phyloP scores from a whole-genome alignment of 2,329 filamentous ascomycete species.

The Xylogone sp. region DNA sequence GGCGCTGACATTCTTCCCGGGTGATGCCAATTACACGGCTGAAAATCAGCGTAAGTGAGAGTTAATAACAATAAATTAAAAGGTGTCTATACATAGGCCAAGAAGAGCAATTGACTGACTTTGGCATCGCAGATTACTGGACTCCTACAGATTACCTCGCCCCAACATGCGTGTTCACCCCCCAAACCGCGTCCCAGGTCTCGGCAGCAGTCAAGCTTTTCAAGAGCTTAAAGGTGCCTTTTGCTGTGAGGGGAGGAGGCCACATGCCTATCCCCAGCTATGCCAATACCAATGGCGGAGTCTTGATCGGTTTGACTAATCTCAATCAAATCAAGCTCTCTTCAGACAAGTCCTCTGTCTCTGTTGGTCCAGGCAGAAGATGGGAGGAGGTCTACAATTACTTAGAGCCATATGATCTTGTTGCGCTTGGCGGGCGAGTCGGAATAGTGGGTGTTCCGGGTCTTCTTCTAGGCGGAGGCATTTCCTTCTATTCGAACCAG shows the following conservation, averaged over 20 bases:
- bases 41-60: conserved; percentile 8
- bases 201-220: conserved; percentile 7
- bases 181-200: conserved; percentile 5
- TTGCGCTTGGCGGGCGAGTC: conserved; percentile 11
- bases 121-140: conserved; percentile 9
- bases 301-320: conserved; percentile 10
- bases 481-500: conserved; percentile 13
- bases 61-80: not conserved
- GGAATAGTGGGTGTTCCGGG: conserved; percentile 12
- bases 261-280: conserved; percentile 10
- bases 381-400: conserved; percentile 12
- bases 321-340: conserved; percentile 8
- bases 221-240: conserved; percentile 2
- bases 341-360: conserved; percentile 4
- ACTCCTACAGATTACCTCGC: conserved; percentile 6
- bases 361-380: conserved; percentile 9
- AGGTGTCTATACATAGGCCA: too few relatives aligned
- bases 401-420: conserved; percentile 7
- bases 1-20: conserved; percentile 3
- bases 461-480: conserved; percentile 14
- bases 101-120: too few relatives aligned
- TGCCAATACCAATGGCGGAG: conserved; percentile 8
- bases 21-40: conserved; percentile 7
- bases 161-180: conserved; percentile 9
- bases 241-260: conserved; percentile 12